A percentile compares a stretch with the other conserved stretches of the same genome.
These are phyloP conservation scores for Colletotrichum sp. DNA, from an alignment of 2,329 filamentous ascomycete genomes.

Conservation along the genomic window DNA sequence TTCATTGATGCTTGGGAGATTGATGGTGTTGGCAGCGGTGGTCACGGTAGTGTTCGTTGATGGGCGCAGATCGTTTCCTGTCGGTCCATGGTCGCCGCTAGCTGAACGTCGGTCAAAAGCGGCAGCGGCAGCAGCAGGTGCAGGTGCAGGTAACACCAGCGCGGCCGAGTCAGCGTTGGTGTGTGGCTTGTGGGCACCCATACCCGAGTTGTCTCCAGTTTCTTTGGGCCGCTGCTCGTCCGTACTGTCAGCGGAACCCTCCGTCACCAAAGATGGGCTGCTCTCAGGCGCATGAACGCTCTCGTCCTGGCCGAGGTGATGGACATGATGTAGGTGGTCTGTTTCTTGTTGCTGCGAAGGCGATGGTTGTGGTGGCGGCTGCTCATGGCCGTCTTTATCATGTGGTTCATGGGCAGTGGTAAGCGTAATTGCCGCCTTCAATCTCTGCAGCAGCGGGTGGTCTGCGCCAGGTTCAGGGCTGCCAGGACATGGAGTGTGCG, in stretches of 20 bases:
- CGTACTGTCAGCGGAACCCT: conserved; percentile 3
- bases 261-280: conserved; percentile 13
- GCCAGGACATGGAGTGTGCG: background rate
- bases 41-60: conserved; percentile 26
- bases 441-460: conserved; percentile 11
- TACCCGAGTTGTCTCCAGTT: conserved; percentile 1
- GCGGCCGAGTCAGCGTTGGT: conserved; percentile 1
- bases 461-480: conserved; percentile 2
- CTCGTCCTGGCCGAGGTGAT: background rate
- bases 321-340: background rate
- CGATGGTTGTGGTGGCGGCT: background rate
- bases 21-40: conserved; percentile 1
- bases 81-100: conserved; percentile 20
- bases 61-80: conserved; percentile 39
- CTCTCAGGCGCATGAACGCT: background rate
- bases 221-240: conserved; percentile 8
- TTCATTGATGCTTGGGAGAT: conserved; percentile 22
- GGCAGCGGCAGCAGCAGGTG: conserved; percentile 19
- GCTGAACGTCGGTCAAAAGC: conserved; percentile 20
- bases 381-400: background rate
- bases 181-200: conserved; percentile 14
- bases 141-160: background rate
- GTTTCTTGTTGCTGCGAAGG: conserved; percentile 19
- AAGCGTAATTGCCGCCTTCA: conserved; percentile 13
- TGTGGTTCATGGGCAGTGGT: background rate